These are phyloP conservation scores for Paralagenidium karlingii DNA, from an alignment of 352 stramenopile species.

Conservation along the genomic window DNA sequence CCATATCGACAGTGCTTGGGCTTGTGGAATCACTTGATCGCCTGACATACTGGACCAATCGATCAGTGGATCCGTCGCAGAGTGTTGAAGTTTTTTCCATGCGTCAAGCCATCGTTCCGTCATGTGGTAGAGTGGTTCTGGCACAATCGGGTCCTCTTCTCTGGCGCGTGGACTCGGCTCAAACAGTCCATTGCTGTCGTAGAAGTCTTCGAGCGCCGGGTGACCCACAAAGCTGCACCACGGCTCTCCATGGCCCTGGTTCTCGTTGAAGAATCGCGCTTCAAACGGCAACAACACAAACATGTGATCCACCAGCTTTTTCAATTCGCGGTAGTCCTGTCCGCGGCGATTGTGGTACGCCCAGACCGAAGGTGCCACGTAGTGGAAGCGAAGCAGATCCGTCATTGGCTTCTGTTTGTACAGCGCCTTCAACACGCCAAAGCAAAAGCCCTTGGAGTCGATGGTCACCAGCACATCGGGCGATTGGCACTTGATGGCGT, in stretches of 20 bases:
- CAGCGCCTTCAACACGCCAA: conserved; percentile 37
- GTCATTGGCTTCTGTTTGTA: too few species aligned
- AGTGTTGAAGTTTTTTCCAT: too few species aligned
- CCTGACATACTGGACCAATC: too few species aligned
- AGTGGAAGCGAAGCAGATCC: conserved; percentile 69
- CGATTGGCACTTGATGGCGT: conserved; percentile 28
- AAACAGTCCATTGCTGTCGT: conserved; percentile 29
- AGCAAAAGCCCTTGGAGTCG: conserved; percentile 69
- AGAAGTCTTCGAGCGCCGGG: conserved; percentile 52
- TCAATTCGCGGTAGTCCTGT: conserved; percentile 17
- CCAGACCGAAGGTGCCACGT: conserved; percentile 68
- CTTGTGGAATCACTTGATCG: too few species aligned
- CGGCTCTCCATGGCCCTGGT: background rate
- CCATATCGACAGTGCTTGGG: too few species aligned
- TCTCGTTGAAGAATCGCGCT: conserved; percentile 23
- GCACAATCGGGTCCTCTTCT: too few species aligned
- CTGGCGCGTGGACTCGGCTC: too few species aligned
- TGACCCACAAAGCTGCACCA: conserved; percentile 60
- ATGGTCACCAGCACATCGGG: conserved; percentile 64
- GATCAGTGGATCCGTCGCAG: too few species aligned
- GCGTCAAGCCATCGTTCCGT: too few species aligned
- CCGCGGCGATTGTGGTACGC: conserved; percentile 41
- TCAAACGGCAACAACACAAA: conserved; percentile 67
- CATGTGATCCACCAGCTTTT: conserved; percentile 36
- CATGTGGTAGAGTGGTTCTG: too few species aligned